Conservation (phyloP, 2,329 filamentous ascomycete species). For the Alternaria postmessia region DNA sequence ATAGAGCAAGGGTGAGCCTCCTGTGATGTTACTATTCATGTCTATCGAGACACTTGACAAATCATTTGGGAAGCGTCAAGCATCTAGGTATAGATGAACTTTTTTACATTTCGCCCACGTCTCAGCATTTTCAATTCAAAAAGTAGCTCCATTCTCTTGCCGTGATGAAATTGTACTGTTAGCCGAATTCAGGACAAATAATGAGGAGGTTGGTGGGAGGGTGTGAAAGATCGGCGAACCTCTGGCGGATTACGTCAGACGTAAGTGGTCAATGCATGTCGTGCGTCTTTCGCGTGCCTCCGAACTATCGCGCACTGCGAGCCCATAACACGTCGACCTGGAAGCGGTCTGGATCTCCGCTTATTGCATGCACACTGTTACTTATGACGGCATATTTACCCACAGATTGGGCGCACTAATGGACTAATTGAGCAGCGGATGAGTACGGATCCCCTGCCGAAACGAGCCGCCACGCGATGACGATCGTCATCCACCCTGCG, state of each 20-base stretch:
- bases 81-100: neutral
- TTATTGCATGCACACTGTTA: constrained; percentile 3
- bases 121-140: neutral
- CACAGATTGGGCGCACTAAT: neutral
- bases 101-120: neutral
- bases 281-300: constrained; percentile 13
- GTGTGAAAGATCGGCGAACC: neutral
- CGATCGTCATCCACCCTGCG: constrained; percentile 19
- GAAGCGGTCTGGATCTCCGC: neutral
- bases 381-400: constrained; percentile 17
- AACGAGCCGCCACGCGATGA: constrained; percentile 23
- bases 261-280: constrained; percentile 15
- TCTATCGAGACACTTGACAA: neutral
- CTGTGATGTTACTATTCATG: neutral
- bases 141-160: neutral
- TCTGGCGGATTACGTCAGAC: constrained; percentile 13
- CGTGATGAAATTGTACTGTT: neutral
- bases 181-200: neutral
- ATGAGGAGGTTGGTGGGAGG: neutral
- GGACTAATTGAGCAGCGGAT: constrained; percentile 14
- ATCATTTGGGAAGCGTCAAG: too few species aligned
- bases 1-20: neutral
- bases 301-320: constrained; percentile 1
- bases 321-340: neutral
- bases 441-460: constrained; percentile 22